Evolutionary conservation across 192 early-diverging fungal species (phyloP).

Genomic region (Backusella mclennaniae): DNA sequence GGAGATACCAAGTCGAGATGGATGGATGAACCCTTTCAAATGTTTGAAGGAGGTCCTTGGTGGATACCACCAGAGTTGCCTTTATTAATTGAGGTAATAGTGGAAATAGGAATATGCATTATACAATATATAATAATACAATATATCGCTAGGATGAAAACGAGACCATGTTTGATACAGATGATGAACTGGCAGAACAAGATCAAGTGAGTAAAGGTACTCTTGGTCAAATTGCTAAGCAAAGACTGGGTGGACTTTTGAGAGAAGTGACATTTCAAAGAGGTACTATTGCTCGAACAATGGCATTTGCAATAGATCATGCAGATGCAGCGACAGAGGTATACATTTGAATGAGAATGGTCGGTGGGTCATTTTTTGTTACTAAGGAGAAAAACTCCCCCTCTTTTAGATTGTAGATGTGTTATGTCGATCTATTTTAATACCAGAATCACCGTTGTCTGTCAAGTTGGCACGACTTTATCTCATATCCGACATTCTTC

Average conservation of each 20-base stretch:
- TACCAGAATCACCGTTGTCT: constrained; percentile 54
- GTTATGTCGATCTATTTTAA: constrained; percentile 57
- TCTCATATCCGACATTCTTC: constrained; percentile 88
- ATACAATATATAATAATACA: constrained; percentile 31
- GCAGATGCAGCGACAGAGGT: constrained; percentile 79
- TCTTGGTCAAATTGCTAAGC: constrained; percentile 45
- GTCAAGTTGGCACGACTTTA: constrained; percentile 74
- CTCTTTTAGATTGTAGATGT: constrained; percentile 61
- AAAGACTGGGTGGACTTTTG: constrained; percentile 46
- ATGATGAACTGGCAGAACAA: constrained; percentile 54
- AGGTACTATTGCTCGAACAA: constrained; percentile 68
- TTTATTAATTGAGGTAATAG: constrained; percentile 61
- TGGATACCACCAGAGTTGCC: constrained; percentile 85
- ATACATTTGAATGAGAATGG: not conserved
- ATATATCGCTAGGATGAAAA: constrained; percentile 10
- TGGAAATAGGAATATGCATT: no score
- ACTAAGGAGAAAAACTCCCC: not conserved
- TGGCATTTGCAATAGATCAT: constrained; percentile 84
- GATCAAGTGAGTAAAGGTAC: constrained; percentile 46
- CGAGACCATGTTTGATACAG: constrained; percentile 37
- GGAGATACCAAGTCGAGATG: constrained; percentile 75
- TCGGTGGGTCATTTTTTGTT: no score
- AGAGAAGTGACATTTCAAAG: constrained; percentile 43
- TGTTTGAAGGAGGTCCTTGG: constrained; percentile 78
- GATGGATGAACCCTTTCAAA: constrained; percentile 79